phyloP scores from a whole-genome alignment of 2,329 filamentous ascomycete genomes.

The Setomelanomma holmii region DNA sequence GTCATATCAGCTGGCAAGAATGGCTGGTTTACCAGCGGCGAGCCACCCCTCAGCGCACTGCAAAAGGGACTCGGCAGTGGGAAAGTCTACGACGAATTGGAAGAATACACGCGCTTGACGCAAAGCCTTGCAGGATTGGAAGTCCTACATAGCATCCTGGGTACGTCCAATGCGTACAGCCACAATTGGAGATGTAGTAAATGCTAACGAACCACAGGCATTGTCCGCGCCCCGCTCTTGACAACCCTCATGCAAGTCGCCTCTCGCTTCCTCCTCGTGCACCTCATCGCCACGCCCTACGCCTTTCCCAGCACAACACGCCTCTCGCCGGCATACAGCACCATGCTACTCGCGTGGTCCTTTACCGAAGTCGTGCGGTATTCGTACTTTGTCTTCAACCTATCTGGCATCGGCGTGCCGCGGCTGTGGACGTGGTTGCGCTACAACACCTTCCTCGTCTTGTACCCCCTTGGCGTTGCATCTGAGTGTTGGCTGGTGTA shows the following conservation, averaged over 20 bases:
- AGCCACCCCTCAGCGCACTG: conserved; percentile 8
- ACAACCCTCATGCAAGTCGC: conserved; percentile 93
- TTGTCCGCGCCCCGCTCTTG: conserved; percentile 83
- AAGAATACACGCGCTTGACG: conserved; percentile 75
- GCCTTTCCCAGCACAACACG: conserved; percentile 71
- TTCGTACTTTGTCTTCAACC: conserved; percentile 82
- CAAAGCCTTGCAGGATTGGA: conserved; percentile 87
- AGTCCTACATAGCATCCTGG: conserved; percentile 78
- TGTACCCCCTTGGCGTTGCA: conserved; percentile 90
- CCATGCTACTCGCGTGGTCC: conserved; percentile 87
- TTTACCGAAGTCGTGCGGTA: conserved; percentile 93
- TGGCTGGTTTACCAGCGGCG: conserved; percentile 15
- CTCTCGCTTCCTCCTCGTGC: conserved; percentile 86
- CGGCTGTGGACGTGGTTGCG: conserved; percentile 76
- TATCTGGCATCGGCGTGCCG: conserved; percentile 66
- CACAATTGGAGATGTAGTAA: no score
- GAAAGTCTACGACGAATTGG: conserved; percentile 67
- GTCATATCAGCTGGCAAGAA: conserved; percentile 20
- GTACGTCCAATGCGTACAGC: no score
- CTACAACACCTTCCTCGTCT: conserved; percentile 89
- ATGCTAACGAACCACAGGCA: conserved; percentile 63
- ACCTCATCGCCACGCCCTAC: conserved; percentile 72
- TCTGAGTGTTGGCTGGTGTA: conserved; percentile 87
- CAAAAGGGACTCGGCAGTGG: conserved; percentile 37
- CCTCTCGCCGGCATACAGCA: conserved; percentile 68